A percentile compares a stretch with the other conserved stretches of the same genome.
phyloP scores from a whole-genome alignment of 2,329 filamentous ascomycete species.

The Corinectria fuckeliana region DNA sequence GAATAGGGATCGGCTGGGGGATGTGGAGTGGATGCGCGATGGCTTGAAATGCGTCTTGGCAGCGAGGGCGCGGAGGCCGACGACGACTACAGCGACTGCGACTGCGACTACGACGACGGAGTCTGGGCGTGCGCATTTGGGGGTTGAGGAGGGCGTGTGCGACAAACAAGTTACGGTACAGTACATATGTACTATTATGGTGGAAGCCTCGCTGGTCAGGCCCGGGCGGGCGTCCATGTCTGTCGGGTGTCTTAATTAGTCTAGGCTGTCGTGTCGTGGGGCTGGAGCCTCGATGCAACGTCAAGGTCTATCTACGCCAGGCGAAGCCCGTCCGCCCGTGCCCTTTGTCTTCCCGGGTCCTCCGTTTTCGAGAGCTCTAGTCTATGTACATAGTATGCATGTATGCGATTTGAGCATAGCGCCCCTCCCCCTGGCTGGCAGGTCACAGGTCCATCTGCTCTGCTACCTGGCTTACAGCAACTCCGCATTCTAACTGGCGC shows the following conservation, averaged over 20 bases:
- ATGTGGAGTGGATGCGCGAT: slow-evolving; percentile 2
- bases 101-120: not conserved
- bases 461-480: too few species aligned
- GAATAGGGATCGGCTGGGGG: slow-evolving; percentile 14
- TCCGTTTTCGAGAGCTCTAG: slow-evolving; percentile 18
- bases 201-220: slow-evolving; percentile 10
- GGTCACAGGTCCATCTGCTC: too few species aligned
- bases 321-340: slow-evolving; percentile 26
- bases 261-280: too few species aligned
- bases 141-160: not conserved
- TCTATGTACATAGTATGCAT: slow-evolving; percentile 6
- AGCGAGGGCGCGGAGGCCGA: slow-evolving; percentile 20
- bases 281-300: slow-evolving; percentile 28
- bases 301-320: slow-evolving; percentile 26
- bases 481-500: slow-evolving; percentile 14
- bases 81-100: not conserved
- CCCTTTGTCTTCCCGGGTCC: slow-evolving; percentile 19
- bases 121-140: not conserved
- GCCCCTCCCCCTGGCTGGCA: too few species aligned
- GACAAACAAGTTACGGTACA: not conserved
- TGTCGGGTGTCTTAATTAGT: too few species aligned
- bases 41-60: slow-evolving; percentile 17
- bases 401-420: slow-evolving; percentile 6
- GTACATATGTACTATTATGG: too few species aligned
- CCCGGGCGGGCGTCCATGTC: slow-evolving; percentile 8